Conservation (phyloP, 306 rosid genomes). For the Erythrophleum fordii region DNA sequence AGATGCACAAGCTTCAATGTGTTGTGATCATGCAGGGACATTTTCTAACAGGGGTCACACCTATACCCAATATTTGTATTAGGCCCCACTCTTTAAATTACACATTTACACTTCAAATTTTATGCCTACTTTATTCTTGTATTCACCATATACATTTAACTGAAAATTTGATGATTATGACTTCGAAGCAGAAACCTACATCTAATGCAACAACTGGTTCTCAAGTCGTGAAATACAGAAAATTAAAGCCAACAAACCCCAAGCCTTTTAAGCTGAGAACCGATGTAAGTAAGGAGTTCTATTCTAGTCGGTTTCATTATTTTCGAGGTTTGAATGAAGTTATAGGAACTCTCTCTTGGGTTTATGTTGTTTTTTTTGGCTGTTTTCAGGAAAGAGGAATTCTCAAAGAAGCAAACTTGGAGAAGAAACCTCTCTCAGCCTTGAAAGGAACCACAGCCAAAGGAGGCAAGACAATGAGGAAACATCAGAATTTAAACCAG, state of each 20-base stretch:
- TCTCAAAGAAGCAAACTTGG: slow-evolving; percentile 85
- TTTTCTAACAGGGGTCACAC: too few species aligned
- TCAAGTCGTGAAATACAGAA: slow-evolving; percentile 71
- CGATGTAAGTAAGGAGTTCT: slow-evolving; percentile 62
- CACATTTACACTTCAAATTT: neutral
- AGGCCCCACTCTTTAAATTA: too few species aligned
- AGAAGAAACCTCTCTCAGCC: slow-evolving; percentile 60
- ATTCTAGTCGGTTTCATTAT: slow-evolving; percentile 25
- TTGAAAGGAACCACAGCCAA: slow-evolving; percentile 55
- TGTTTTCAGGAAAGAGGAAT: slow-evolving; percentile 80
- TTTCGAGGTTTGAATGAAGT: neutral
- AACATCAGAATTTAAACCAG: slow-evolving; percentile 38
- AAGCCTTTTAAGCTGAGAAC: slow-evolving; percentile 97
- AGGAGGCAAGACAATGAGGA: slow-evolving; percentile 45
- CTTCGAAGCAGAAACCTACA: slow-evolving; percentile 55
- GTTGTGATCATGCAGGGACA: neutral
- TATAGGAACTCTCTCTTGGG: neutral
- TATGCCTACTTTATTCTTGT: neutral
- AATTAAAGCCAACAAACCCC: slow-evolving; percentile 85
- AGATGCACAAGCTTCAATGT: neutral
- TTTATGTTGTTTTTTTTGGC: slow-evolving; percentile 30
- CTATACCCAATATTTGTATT: too few species aligned
- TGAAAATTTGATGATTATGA: slow-evolving; percentile 22
- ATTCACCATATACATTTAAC: neutral
- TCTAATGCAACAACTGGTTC: slow-evolving; percentile 38